Evolutionary conservation across 345 rosid genomes (phyloP), one percentile per base, ranked within the genome.

Genomic region (Citropsis articulata): DNA sequence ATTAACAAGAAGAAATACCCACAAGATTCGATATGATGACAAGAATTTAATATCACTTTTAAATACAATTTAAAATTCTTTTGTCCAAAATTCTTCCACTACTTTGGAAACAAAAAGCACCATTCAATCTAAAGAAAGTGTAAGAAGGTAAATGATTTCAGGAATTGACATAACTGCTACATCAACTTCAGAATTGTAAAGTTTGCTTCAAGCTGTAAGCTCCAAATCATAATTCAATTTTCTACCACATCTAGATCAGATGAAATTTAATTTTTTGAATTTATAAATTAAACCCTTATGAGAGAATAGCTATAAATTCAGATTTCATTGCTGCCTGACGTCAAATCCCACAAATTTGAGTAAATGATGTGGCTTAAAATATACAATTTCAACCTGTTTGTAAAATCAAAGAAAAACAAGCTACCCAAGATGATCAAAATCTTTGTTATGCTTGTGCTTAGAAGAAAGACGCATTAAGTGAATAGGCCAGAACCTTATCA

Each of bases 401-500:
- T 69, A 79, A 62, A 40, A 7, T 60, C 31, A 50, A 57, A 66
- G 50, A 73, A 53, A 33, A 59, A 18, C 56, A 75, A 63, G 56
- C 30, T 67, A 36, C 5, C 25, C 28, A 40, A 36, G 21, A 66
- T 8, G 55, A 33, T 66, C 14, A 50, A 56, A 66, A 69, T 27
- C 31, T 6, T 7, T 27, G 6, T 9, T 59, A 64, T 65, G 31
- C 64, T 22, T 38, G 13, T 6, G 12, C 30, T 28, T 50, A 50
- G 3, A 66, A 72, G 28, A 75, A 73, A 42, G 27, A 33, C 21
- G 27, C 65, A 57, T 72, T 19, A 16, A 45, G 57, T 7, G 22
- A 78, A 38, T 68, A 30, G 12, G 71, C 45, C 48, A 38, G 24
- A 64, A 93, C 98, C 98, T 95, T 95, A 83, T 92, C 93, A 28